Evolutionary conservation across 2,329 filamentous ascomycete genomes (phyloP), one percentile per base, ranked within the genome.

Genomic region (Alternaria brassicicola): DNA sequence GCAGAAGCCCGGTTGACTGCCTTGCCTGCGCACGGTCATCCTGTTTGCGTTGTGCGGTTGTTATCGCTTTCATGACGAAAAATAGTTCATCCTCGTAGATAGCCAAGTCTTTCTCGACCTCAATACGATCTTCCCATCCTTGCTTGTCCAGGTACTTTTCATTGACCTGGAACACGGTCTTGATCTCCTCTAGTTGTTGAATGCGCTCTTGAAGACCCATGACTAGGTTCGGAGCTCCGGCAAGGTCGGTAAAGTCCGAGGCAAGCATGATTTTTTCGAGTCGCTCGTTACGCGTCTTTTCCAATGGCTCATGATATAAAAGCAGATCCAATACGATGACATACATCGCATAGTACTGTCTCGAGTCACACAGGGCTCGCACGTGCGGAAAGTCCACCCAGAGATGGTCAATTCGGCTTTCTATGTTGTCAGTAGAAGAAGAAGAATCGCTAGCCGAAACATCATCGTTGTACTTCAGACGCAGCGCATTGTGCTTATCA

Each of bases 31-130:
- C 78, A 25, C 76, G 70, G 59, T 96, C 92, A 50, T 90, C 88
- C 63, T 88, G 88, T 74, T 93, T 95, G 59, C 93, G 85, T 78
- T 99, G 95, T 5, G 94, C 96, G 3, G 93, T 96, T 1, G 95
- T 99, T 74, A 99, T 99, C 36, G 95, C 96, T 72, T 99, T 98
- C 95, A 99, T 98, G 82, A 99, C 91, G 80, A 99, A 99, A 83
- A 99, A 99, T 8, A 99, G 80, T 77, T 99, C 96, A 70, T 99
- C 95, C 76, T 98, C 95, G 71, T 92, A 97, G 19, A 88, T 88
- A 9, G 92, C 87, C 49, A 99, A 82, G 73, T 99, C 95, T 50
- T 91, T 89, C 73, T 99, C 95, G 41, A 99, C 84, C n/a, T 89
- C 81, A 58, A 97, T 83, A 31, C 93, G 87, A 73, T 98, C 94